A percentile compares a stretch with the other conserved stretches of the same genome.
Evolutionary conservation across 176 grass and related monocot species (phyloP).

Genomic region (Cenchrus purpureus): DNA sequence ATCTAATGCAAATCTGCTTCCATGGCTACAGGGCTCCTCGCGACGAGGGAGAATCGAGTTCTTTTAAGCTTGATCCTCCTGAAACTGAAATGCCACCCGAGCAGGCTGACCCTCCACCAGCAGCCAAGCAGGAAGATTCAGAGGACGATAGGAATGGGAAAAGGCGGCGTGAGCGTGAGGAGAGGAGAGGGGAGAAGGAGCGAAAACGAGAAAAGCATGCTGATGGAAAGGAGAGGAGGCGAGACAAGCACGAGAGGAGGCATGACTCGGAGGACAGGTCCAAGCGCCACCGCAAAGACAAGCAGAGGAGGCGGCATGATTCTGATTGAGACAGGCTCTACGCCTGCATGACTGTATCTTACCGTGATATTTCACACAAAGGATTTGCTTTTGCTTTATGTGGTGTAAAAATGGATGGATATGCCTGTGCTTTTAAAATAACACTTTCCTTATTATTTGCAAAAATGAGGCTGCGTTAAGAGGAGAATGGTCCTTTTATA

Average conservation of each 20-base stretch:
- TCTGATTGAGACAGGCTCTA: slow-evolving; percentile 39
- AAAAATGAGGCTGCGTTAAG: not conserved
- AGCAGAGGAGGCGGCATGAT: slow-evolving; percentile 73
- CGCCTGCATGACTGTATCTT: slow-evolving; percentile 1
- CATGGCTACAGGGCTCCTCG: slow-evolving; percentile 58
- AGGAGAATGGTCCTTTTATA: too few relatives aligned
- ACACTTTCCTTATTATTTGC: not conserved
- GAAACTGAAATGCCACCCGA: slow-evolving; percentile 29
- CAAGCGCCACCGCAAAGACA: slow-evolving; percentile 65
- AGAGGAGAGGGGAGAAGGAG: slow-evolving; percentile 53
- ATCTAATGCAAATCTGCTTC: slow-evolving; percentile 20
- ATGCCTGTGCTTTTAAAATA: not conserved
- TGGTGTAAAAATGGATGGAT: slow-evolving; percentile 18
- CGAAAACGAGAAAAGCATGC: slow-evolving; percentile 44
- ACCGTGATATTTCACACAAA: not conserved
- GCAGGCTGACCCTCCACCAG: slow-evolving; percentile 33
- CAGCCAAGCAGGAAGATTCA: slow-evolving; percentile 51
- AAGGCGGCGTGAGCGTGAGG: slow-evolving; percentile 50
- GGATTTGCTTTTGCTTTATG: slow-evolving; percentile 21
- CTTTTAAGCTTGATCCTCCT: slow-evolving; percentile 45
- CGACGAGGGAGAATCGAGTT: slow-evolving; percentile 55
- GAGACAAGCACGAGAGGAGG: slow-evolving; percentile 68
- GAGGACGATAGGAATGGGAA: slow-evolving; percentile 63
- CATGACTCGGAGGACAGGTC: slow-evolving; percentile 50
- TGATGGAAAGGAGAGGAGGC: slow-evolving; percentile 51